A percentile compares a stretch with the other conserved stretches of the same genome.
Conservation (phyloP, 257 asterid genomes). For the Nicotiana undulata region DNA sequence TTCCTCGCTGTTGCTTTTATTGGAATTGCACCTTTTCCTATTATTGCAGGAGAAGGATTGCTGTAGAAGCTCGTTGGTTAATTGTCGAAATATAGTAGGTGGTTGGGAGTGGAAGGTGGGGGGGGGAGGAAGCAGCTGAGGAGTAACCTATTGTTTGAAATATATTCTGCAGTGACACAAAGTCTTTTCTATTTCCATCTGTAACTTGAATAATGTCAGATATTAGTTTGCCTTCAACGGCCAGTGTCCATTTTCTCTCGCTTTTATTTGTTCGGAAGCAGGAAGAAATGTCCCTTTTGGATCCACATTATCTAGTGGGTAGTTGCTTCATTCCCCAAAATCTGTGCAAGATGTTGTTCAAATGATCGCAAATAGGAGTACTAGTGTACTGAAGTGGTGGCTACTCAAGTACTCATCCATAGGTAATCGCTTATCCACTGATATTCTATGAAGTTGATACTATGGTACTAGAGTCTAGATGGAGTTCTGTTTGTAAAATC, state of each 20-base stretch:
- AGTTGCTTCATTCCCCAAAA: background rate
- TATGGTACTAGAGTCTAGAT: background rate
- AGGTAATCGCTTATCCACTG: background rate
- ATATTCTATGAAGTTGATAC: background rate
- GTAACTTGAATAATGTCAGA: background rate
- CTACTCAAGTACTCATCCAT: background rate
- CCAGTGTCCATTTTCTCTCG: background rate
- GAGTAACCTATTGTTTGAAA: background rate
- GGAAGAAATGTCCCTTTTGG: background rate
- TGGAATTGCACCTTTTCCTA: background rate
- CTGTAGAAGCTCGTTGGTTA: constrained; percentile 12
- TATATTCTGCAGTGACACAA: background rate
- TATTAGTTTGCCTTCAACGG: background rate
- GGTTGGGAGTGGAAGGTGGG: background rate
- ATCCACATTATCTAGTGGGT: background rate
- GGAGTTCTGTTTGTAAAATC: background rate
- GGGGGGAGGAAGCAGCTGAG: background rate
- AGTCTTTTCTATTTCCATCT: background rate
- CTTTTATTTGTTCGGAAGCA: background rate
- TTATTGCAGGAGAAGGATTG: constrained; percentile 70
- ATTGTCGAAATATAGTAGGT: constrained; percentile 8
- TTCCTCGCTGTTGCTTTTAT: background rate
- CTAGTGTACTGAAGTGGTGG: background rate
- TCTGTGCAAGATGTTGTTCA: background rate
- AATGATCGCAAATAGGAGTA: background rate